Evolutionary conservation across 306 rosid species (phyloP).

Genomic region (Prunus armeniaca): DNA sequence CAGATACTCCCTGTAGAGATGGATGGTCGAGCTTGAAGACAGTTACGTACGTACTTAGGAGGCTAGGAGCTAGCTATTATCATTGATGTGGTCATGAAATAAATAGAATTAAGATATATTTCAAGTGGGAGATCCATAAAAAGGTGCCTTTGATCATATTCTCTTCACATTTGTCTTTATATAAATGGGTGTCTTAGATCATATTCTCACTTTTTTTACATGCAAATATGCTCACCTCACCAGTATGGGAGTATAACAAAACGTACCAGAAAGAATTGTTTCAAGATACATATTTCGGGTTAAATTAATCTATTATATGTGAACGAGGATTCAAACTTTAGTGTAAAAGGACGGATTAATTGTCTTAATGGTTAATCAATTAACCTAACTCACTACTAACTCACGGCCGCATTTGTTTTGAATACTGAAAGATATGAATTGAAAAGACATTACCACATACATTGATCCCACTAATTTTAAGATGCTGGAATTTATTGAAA

Average conservation of each 20-base stretch:
- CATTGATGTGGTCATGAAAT: not conserved
- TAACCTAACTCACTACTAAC: no score
- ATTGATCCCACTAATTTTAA: not conserved
- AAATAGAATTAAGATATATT: not conserved
- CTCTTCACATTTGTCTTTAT: not conserved
- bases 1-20: not conserved
- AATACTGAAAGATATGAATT: no score
- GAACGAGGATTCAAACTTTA: no score
- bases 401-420: no score
- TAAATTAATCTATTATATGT: no score
- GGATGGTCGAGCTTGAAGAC: not conserved
- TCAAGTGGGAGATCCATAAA: not conserved
- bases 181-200: no score
- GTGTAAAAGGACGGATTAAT: accelerated
- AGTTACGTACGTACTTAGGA: not conserved
- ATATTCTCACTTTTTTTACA: not conserved
- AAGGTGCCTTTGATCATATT: not conserved
- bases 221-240: not conserved
- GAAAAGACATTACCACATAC: not conserved
- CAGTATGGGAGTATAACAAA: not conserved
- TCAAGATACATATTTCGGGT: not conserved
- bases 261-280: not conserved
- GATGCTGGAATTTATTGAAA: not conserved
- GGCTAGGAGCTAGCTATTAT: not conserved
- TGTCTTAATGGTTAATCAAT: no score